phyloP scores from a whole-genome alignment of 129 eudicot genomes.

The Smallanthus sonchifolius region DNA sequence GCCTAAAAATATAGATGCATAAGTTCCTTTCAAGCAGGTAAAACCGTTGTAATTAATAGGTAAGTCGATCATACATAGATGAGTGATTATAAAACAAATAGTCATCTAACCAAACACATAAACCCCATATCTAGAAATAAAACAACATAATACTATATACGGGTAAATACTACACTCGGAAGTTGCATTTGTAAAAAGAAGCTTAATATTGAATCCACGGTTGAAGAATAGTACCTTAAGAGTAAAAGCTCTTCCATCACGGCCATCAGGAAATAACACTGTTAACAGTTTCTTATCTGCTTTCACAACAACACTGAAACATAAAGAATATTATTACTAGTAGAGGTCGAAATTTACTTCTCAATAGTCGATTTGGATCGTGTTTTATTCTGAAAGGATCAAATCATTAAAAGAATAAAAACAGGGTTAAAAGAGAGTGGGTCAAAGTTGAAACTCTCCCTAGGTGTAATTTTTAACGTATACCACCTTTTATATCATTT shows the following conservation, averaged over 20 bases:
- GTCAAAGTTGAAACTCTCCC: background rate
- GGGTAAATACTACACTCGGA: background rate
- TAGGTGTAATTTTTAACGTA: background rate
- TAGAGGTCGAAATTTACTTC: background rate
- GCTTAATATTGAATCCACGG: background rate
- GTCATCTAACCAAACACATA: background rate
- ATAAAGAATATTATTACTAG: background rate
- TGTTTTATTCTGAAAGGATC: background rate
- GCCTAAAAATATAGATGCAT: slow-evolving; percentile 45
- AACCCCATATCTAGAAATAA: background rate
- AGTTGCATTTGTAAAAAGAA: background rate
- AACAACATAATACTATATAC: background rate
- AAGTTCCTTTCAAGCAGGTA: background rate
- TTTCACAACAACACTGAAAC: slow-evolving; percentile 80
- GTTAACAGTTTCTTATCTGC: slow-evolving; percentile 84
- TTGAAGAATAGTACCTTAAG: slow-evolving; percentile 54
- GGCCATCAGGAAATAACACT: slow-evolving; percentile 81
- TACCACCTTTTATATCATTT: background rate
- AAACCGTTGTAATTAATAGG: background rate
- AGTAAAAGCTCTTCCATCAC: slow-evolving; percentile 90
- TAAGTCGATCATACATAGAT: background rate
- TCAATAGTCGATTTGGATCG: background rate
- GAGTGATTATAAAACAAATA: background rate
- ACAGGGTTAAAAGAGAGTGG: background rate
- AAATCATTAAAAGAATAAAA: background rate